Base-by-base conservation (phyloP, 192 early-diverging fungal species). In the Pilobolus umbonatus region DNA sequence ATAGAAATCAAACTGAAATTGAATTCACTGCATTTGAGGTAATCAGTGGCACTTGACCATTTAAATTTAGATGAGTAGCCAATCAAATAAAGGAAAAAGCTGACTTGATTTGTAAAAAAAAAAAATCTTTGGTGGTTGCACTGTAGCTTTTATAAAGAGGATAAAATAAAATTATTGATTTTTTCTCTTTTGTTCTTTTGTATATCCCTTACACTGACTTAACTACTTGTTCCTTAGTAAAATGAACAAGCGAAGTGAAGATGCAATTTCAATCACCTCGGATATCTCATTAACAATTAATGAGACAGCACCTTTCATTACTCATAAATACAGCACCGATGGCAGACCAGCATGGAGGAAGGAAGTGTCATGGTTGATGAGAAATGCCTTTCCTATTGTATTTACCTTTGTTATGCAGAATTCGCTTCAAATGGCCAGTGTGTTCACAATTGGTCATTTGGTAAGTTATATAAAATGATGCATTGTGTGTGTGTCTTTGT, bases 341-440 rank as follows among this genome's bases (percentile, higher is more conserved):
- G 52, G 38, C 21, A 54, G 38, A 35, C 12, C 32, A 24, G 19
- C 32, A 14, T 44, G 51, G 22, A 26, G 15, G 5, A 17, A n/a
- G 25, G 61, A 62, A 44, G 31, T 54, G 30, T 21, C 28, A 14
- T 69, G 68, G 68, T 36, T 69, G 12, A 53, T 63, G 12, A 51
- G 52, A 44, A 75, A 77, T 43, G 64, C 75, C 5, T 43, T 68
- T 9, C 86, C 88, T 1, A 68, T 85, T 22, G 61, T 85, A 14
- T 55, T 77, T 19, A 83, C 86, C 0, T 88, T 83, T 63, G 62
- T 86, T 15, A 63, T 90, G n/a, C 85, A 88, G 39, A 83, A 84
- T 44, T 76, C 74, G 14, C 69, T 90, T 56, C 81, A 84, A 24
- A 69, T 87, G 30, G 62, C 81, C 24, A 85, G 80, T 64, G 71